A percentile compares a stretch with the other conserved stretches of the same genome.
Evolutionary conservation across 2,329 filamentous ascomycete genomes (phyloP).

Genomic region (Coniochaeta ligniaria): DNA sequence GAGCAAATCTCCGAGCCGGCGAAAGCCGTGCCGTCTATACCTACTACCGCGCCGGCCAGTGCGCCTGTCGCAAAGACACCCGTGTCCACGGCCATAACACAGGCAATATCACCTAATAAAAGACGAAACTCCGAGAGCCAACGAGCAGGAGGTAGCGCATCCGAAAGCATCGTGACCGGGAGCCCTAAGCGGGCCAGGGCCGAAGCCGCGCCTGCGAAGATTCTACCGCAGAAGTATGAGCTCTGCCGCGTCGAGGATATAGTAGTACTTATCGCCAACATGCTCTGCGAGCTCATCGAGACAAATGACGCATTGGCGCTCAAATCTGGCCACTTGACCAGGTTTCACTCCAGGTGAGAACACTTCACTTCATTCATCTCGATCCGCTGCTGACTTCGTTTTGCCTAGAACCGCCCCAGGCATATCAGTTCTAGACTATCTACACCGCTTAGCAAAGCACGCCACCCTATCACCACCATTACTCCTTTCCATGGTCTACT

Average conservation of each 20-base stretch:
- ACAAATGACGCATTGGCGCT: constrained; percentile 87
- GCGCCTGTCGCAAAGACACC: constrained; percentile 6
- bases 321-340: constrained; percentile 76
- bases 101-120: constrained; percentile 28
- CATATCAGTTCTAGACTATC: constrained; percentile 90
- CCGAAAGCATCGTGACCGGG: constrained; percentile 9
- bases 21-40: not conserved
- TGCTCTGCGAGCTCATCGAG: constrained; percentile 90
- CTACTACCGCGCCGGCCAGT: constrained; percentile 2
- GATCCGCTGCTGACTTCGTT: constrained; percentile 15
- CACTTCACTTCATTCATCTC: not conserved
- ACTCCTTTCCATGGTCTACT: constrained; percentile 97
- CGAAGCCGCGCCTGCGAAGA: constrained; percentile 43
- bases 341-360: constrained; percentile 83
- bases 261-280: constrained; percentile 84
- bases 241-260: constrained; percentile 76
- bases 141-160: constrained; percentile 11
- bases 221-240: constrained; percentile 71
- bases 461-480: constrained; percentile 89
- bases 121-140: constrained; percentile 36
- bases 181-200: constrained; percentile 45
- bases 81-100: constrained; percentile 5
- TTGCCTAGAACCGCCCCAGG: constrained; percentile 42
- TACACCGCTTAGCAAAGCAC: constrained; percentile 86
- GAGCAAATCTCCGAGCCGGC: not conserved